Percentiles rank a stretch among this genome's conserved stretches.
Evolutionary conservation across 2,329 filamentous ascomycete species (phyloP).

Genomic region (Sporothrix euskadiensis): DNA sequence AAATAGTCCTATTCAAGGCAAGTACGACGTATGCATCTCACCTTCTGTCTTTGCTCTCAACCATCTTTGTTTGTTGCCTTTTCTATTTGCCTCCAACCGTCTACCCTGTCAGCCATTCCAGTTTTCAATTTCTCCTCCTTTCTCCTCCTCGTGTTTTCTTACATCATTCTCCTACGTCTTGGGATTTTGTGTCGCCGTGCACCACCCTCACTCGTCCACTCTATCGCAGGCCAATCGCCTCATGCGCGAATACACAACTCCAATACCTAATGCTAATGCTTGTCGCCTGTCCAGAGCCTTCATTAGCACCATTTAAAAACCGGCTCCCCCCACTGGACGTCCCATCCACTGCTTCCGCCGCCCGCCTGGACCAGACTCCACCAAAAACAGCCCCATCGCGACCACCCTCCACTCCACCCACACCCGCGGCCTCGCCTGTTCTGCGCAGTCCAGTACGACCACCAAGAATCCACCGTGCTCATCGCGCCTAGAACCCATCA

Average conservation of each 20-base stretch:
- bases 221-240: conserved; percentile 27
- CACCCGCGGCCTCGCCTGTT: background rate
- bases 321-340: conserved; percentile 19
- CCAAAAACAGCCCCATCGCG: conserved; percentile 13
- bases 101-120: conserved; percentile 6
- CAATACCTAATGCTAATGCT: conserved; percentile 28
- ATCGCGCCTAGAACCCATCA: background rate
- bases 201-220: background rate
- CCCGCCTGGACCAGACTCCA: conserved; percentile 21
- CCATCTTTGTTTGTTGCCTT: background rate
- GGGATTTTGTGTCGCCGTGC: conserved; percentile 7
- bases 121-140: background rate
- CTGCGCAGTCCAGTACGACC: background rate
- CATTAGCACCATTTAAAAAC: conserved; percentile 23
- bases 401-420: conserved; percentile 7
- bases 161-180: background rate
- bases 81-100: conserved; percentile 5
- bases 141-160: conserved; percentile 4
- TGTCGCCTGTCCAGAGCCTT: background rate
- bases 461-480: background rate
- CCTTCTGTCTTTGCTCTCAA: background rate
- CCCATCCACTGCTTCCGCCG: conserved; percentile 24
- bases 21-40: conserved; percentile 2
- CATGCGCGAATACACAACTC: conserved; percentile 19
- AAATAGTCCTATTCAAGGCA: conserved; percentile 6